Base-by-base conservation (phyloP, 495 filamentous ascomycete species). In the Geopyxis carbonaria region DNA sequence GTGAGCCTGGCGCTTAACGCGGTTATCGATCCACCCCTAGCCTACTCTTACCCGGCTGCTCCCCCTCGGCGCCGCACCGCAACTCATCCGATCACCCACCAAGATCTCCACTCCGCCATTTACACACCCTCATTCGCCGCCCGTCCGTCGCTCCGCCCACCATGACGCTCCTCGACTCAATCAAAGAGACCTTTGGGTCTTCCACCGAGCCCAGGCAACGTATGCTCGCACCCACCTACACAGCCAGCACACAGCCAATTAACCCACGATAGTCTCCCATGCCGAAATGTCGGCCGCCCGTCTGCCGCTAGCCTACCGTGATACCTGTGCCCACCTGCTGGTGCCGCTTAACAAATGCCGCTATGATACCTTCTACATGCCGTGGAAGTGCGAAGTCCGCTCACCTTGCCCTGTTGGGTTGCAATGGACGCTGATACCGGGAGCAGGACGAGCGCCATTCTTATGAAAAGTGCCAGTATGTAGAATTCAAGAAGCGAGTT, bases 391-490 rank as follows among this genome's bases (percentile, higher is more conserved):
- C 61, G 75, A 80, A 75, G 89, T 95, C 25, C 31, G 31, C 31
- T 34, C 3, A n/a, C 2, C 18, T 34, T 18, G 2, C 2, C 2
- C 11, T 34, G 13, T 18, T 34, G 3, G 13, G 35, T n/a, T 11
- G 6, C n/a, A 8, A 19, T 2, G 25, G 15, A 20, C 20, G 13
- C 38, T 34, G 8, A 38, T 23, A 10, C 34, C 10, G 25, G 18
- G 10, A 19, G 22, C 29, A 94, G 89, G 70, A 80, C 56, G 89
- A 97, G 68, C 69, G 89, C 67, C 89, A 97, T 62, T 75, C 70
- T 53, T 97, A 97, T 65, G 89, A 97, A 57, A 95, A 94, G 60
- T 97, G 89, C 74, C 89, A 97, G 54, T 97, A 97, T 65, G 78
- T 76, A 28, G 89, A 93, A 57, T 97, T 97, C 70, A 93, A 92